Conservation (phyloP, 2,329 filamentous ascomycete genomes). For the Exophiala aquamarina region DNA sequence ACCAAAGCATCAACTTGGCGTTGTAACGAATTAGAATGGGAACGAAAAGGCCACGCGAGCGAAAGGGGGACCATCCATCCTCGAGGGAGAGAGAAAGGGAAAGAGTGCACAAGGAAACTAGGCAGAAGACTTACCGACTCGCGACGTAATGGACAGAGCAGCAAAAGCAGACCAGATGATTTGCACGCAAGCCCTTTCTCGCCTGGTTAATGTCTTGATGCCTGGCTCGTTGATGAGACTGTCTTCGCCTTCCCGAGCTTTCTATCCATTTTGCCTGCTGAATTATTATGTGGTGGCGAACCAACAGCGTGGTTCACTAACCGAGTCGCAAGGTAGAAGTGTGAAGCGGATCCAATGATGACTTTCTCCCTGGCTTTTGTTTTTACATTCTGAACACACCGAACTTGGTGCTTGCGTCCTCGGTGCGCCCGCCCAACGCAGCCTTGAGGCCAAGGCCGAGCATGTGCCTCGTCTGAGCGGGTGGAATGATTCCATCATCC, state of each 20-base stretch:
- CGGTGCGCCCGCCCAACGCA: constrained; percentile 67
- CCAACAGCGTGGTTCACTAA: neutral
- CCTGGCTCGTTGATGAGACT: too few species aligned
- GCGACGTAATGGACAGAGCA: constrained; percentile 13
- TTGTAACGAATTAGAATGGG: neutral
- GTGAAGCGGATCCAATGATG: too few species aligned
- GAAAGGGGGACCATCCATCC: too few species aligned
- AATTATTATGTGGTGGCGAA: neutral
- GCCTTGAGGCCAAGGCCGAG: constrained; percentile 71
- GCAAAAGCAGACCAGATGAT: too few species aligned
- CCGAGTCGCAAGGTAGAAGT: too few species aligned
- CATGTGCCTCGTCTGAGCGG: constrained; percentile 71
- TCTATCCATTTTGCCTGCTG: neutral
- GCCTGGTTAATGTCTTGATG: too few species aligned
- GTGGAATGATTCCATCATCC: constrained; percentile 83
- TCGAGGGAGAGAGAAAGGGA: neutral
- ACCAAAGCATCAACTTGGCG: neutral
- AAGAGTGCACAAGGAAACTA: neutral
- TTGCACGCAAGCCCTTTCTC: too few species aligned
- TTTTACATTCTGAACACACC: constrained; percentile 79
- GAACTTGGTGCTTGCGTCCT: constrained; percentile 64
- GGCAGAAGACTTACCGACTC: constrained; percentile 17
- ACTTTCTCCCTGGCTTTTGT: too few species aligned
- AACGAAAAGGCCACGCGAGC: neutral
- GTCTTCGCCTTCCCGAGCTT: too few species aligned